Evolutionary conservation across 306 rosid species (phyloP).

Genomic region (Vicia faba): DNA sequence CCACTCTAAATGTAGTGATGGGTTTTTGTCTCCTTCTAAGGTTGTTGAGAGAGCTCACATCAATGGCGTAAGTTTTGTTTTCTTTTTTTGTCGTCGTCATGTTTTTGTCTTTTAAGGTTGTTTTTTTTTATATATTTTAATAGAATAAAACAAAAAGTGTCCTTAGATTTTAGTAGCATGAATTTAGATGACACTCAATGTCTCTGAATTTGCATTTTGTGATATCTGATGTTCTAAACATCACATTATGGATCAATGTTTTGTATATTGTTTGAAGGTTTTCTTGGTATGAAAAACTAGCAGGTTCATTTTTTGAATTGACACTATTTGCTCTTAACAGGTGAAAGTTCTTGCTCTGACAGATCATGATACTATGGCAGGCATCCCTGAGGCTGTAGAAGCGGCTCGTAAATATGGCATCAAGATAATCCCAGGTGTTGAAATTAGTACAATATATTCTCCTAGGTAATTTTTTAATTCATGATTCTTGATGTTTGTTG

Average conservation of each 20-base stretch:
- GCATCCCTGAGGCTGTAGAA: slow-evolving; percentile 88
- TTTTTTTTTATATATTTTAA: background rate
- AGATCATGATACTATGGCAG: slow-evolving; percentile 98
- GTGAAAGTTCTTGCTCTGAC: slow-evolving; percentile 99
- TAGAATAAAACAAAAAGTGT: background rate
- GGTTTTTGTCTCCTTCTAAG: slow-evolving; percentile 89
- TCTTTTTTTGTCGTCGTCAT: slow-evolving; percentile 22
- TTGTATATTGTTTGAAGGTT: background rate
- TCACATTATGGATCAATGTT: too few species aligned
- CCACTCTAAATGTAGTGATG: slow-evolving; percentile 93
- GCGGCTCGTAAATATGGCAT: slow-evolving; percentile 81
- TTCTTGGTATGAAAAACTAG: slow-evolving; percentile 26
- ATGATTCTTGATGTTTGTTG: slow-evolving; percentile 20
- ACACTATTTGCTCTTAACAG: slow-evolving; percentile 73
- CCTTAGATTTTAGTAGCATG: too few species aligned
- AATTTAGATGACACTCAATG: too few species aligned
- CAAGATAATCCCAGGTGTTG: slow-evolving; percentile 98
- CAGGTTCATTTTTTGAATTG: slow-evolving; percentile 44
- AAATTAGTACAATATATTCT: slow-evolving; percentile 78
- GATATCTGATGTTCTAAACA: too few species aligned
- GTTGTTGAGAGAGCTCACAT: slow-evolving; percentile 82
- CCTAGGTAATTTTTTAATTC: slow-evolving; percentile 56
- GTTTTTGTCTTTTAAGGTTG: slow-evolving; percentile 11
- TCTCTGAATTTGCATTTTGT: too few species aligned
- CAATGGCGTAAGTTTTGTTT: slow-evolving; percentile 65